Percentiles rank a stretch among this genome's conserved stretches.
Conservation (phyloP, 495 filamentous ascomycete genomes). For the Xylaria grammica region DNA sequence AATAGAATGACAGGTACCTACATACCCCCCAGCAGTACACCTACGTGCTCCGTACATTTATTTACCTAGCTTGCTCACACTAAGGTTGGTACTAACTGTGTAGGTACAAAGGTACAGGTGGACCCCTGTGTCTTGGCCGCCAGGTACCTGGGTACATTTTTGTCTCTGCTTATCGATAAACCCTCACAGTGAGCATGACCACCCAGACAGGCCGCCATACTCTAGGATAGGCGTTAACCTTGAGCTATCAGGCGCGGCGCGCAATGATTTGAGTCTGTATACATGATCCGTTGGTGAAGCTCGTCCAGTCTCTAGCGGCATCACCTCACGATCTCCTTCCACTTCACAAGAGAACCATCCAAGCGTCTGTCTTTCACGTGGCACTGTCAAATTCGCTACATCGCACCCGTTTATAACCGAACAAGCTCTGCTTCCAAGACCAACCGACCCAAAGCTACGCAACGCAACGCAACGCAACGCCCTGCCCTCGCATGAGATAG, state of each 20-base stretch:
- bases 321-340: neutral
- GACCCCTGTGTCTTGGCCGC: no score
- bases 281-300: no score
- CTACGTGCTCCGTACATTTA: no score
- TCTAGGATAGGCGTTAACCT: no score
- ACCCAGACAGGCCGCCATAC: no score
- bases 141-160: no score
- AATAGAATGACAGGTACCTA: no score
- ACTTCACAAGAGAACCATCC: neutral
- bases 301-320: constrained; percentile 6
- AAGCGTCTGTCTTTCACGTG: neutral
- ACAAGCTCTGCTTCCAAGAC: neutral
- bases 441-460: neutral
- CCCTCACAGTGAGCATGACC: neutral
- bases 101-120: no score
- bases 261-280: neutral
- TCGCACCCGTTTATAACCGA: neutral
- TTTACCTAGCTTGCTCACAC: no score
- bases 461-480: neutral
- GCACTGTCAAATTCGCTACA: neutral
- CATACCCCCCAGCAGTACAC: no score
- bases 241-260: constrained; percentile 21
- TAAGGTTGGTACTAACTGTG: no score
- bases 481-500: constrained; percentile 6
- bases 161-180: constrained; percentile 12